phyloP scores from a whole-genome alignment of 805 yeast genomes.

The Kuraishia piskuri region DNA sequence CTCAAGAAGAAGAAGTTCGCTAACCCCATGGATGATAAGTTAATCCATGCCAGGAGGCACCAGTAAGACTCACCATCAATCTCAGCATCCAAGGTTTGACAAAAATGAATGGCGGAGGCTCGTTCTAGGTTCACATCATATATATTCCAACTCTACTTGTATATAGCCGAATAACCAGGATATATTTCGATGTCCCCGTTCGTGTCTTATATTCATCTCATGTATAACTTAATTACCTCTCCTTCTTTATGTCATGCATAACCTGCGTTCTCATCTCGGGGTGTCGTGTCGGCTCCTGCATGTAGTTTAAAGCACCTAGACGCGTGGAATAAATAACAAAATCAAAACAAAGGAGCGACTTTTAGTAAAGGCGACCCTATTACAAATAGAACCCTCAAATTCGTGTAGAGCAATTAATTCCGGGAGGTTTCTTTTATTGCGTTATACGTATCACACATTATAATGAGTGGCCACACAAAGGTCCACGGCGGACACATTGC shows the following conservation, averaged over 20 bases:
- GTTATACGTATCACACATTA: no score
- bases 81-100: no score
- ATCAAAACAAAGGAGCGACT: not conserved
- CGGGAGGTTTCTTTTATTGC: no score
- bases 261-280: not conserved
- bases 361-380: no score
- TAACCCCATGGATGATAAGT: slow-evolving; percentile 35
- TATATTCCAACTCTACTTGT: not conserved
- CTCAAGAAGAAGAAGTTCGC: slow-evolving; percentile 31
- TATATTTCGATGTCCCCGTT: not conserved
- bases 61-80: slow-evolving; percentile 14
- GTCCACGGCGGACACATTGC: not conserved
- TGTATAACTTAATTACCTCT: not conserved
- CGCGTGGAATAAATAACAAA: not conserved
- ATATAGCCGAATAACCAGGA: not conserved
- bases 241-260: not conserved
- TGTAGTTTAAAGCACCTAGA: not conserved
- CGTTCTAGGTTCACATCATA: no score
- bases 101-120: no score
- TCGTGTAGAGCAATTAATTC: no score
- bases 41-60: slow-evolving; percentile 37
- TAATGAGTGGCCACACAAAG: not conserved
- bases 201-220: no score
- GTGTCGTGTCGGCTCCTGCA: not conserved
- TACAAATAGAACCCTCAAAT: no score